Percentiles rank a stretch among this genome's conserved stretches.
These are phyloP conservation scores for Globisporangium cederbergense DNA, from an alignment of 352 stramenopile species.

Conservation along the genomic window DNA sequence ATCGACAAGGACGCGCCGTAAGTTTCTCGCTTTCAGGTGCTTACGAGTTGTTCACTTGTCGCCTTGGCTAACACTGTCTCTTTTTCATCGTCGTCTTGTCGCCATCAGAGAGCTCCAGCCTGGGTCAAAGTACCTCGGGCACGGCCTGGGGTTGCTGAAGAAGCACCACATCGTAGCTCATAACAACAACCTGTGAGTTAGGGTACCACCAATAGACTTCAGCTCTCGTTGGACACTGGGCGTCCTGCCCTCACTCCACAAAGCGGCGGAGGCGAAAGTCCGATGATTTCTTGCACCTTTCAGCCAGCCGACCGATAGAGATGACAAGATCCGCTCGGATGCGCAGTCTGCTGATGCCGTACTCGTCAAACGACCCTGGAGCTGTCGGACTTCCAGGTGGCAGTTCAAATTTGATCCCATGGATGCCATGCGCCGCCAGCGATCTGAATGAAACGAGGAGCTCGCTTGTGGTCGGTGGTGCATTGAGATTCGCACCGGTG, in stretches of 20 bases:
- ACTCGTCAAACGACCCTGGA: slow-evolving; percentile 28
- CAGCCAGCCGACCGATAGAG: slow-evolving; percentile 40
- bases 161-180: slow-evolving; percentile 57
- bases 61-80: not conserved
- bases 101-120: slow-evolving; percentile 34
- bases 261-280: slow-evolving; percentile 21
- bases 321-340: slow-evolving; percentile 46
- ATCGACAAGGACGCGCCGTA: slow-evolving; percentile 15
- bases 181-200: slow-evolving; percentile 29
- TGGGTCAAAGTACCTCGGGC: slow-evolving; percentile 73
- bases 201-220: not conserved
- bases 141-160: slow-evolving; percentile 76
- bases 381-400: not conserved
- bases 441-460: slow-evolving; percentile 14
- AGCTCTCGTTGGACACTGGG: not conserved
- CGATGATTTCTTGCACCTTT: slow-evolving; percentile 33
- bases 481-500: too few species aligned
- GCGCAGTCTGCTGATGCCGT: slow-evolving; percentile 43
- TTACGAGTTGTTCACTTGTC: not conserved
- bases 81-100: not conserved
- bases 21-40: not conserved
- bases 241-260: not conserved
- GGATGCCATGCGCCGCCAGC: not conserved
- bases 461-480: not conserved
- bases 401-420: slow-evolving; percentile 15